A percentile compares a stretch with the other conserved stretches of the same genome.
These are phyloP conservation scores for Penicillium cataractarum DNA, from an alignment of 495 filamentous ascomycete species.

Conservation along the genomic window DNA sequence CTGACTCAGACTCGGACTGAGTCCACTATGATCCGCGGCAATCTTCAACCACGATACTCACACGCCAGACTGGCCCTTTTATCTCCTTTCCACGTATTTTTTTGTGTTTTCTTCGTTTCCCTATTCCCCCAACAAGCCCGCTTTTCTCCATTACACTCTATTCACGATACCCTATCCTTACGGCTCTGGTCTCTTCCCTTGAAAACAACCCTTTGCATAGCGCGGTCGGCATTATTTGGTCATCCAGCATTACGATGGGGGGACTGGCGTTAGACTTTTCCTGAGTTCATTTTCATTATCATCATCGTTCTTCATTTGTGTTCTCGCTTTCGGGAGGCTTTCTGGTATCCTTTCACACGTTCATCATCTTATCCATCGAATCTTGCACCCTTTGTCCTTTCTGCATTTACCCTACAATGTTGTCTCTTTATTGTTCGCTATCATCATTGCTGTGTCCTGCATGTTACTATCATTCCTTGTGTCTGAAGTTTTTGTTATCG, in stretches of 20 bases:
- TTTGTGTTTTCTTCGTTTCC: constrained; percentile 19
- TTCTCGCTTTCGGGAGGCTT: constrained; percentile 5
- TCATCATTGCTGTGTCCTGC: constrained; percentile 11
- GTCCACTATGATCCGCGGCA: not conserved
- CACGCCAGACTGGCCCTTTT: not conserved
- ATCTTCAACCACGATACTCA: not conserved
- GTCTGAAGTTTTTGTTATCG: constrained; percentile 12
- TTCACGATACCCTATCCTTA: constrained; percentile 13
- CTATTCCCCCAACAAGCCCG: constrained; percentile 2
- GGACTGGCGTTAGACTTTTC: constrained; percentile 40
- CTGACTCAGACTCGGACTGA: constrained; percentile 49
- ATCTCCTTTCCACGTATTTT: not conserved
- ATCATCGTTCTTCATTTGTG: constrained; percentile 12
- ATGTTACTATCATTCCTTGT: constrained; percentile 10
- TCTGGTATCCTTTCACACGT: constrained; percentile 7
- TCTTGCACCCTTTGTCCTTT: not conserved
- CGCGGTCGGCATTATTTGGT: constrained; percentile 47
- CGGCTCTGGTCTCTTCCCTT: constrained; percentile 4
- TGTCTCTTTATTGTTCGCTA: not conserved
- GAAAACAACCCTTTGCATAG: constrained; percentile 45
- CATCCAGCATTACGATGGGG: constrained; percentile 42
- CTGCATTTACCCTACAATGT: not conserved
- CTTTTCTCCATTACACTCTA: constrained; percentile 1
- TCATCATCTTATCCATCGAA: not conserved
- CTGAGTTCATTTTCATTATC: constrained; percentile 17